A percentile compares a stretch with the other conserved stretches of the same genome.
These are phyloP conservation scores for Chlorencoelia australis DNA, from an alignment of 2,329 filamentous ascomycete genomes.

Conservation along the genomic window DNA sequence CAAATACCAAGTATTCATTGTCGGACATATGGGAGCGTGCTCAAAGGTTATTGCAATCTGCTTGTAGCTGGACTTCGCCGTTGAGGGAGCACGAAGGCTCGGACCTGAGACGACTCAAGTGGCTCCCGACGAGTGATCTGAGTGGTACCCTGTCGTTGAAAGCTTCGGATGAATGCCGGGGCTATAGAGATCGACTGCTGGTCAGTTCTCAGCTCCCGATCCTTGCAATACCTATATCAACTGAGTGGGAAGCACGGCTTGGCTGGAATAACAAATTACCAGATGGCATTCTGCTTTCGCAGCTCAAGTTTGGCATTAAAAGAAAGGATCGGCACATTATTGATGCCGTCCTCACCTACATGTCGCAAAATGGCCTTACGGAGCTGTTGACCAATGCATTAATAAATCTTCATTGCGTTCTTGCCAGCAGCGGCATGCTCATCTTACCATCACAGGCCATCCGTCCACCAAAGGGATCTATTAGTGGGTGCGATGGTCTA, in stretches of 20 bases:
- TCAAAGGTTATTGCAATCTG: constrained; percentile 5
- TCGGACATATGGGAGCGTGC: constrained; percentile 5
- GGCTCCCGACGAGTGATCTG: constrained; percentile 12
- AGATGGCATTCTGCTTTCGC: constrained; percentile 10
- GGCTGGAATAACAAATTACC: constrained; percentile 15
- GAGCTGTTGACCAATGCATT: constrained; percentile 7
- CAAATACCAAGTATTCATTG: constrained; percentile 4
- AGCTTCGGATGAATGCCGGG: constrained; percentile 14
- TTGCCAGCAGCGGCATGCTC: constrained; percentile 6
- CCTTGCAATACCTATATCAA: constrained; percentile 5
- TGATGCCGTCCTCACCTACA: constrained; percentile 14
- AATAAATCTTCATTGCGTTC: constrained; percentile 10
- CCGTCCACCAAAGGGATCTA: constrained; percentile 3
- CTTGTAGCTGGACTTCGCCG: constrained; percentile 5
- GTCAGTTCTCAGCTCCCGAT: constrained; percentile 13
- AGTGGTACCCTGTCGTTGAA: constrained; percentile 3
- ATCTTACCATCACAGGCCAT: constrained; percentile 14
- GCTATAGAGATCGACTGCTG: constrained; percentile 9
- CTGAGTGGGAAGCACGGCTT: constrained; percentile 12
- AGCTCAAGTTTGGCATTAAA: constrained; percentile 13
- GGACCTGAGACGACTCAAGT: constrained; percentile 8
- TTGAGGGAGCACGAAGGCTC: constrained; percentile 1
- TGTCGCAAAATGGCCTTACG: constrained; percentile 2
- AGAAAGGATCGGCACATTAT: constrained; percentile 9
- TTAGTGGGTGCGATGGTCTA: constrained; percentile 11